Conservation (phyloP, 495 filamentous ascomycete genomes). For the Hypoxylon intermedium region DNA sequence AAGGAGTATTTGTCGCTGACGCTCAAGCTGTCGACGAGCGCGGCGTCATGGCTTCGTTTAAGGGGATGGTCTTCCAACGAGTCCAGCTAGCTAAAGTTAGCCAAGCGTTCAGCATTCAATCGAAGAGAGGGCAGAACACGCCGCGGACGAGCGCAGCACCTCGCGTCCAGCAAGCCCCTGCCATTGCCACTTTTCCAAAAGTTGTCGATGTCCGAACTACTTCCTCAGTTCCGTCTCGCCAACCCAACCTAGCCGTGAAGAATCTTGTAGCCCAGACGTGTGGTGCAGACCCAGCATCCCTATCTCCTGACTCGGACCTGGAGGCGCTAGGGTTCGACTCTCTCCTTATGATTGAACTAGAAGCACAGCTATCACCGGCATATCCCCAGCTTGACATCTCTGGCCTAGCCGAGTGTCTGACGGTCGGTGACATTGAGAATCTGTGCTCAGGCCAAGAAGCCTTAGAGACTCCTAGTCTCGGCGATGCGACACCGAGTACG, state of each 20-base stretch:
- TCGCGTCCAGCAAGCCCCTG: neutral
- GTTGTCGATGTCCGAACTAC: neutral
- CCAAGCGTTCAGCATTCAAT: conserved; percentile 1
- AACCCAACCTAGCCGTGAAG: neutral
- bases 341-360: conserved; percentile 1
- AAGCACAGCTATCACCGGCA: neutral
- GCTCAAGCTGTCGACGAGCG: neutral
- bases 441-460: neutral
- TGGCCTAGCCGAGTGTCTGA: neutral
- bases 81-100: conserved; percentile 1
- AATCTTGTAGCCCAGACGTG: conserved; percentile 1
- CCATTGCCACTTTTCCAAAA: neutral
- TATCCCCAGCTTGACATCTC: conserved; percentile 1
- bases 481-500: neutral
- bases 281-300: neutral
- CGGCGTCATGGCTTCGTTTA: neutral
- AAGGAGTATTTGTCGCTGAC: neutral
- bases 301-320: neutral
- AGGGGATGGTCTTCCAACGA: neutral
- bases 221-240: neutral
- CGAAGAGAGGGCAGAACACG: neutral
- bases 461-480: neutral
- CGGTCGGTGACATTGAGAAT: neutral
- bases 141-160: neutral
- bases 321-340: conserved; percentile 3